A percentile compares a stretch with the other conserved stretches of the same genome.
phyloP scores from a whole-genome alignment of 176 grass and related monocot species.

The Pontederia crassipes region DNA sequence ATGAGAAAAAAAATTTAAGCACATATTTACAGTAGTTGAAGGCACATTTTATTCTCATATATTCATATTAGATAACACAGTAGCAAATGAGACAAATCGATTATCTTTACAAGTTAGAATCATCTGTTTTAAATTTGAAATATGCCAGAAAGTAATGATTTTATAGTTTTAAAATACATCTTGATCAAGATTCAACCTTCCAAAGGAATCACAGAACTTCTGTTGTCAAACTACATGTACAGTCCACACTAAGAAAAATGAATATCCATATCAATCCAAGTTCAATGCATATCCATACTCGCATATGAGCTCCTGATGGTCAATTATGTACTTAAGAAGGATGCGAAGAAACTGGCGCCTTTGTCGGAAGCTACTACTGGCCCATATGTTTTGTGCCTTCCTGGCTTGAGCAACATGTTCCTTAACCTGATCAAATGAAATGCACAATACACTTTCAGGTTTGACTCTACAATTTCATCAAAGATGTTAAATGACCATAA shows the following conservation, averaged over 20 bases:
- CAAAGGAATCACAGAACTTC: background rate
- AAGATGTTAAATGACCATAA: too few relatives aligned
- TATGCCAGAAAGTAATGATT: too few relatives aligned
- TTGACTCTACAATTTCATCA: too few relatives aligned
- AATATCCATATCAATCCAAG: constrained; percentile 4
- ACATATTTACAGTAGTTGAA: too few relatives aligned
- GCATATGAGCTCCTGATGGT: constrained; percentile 98
- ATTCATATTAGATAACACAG: too few relatives aligned
- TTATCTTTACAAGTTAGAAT: too few relatives aligned
- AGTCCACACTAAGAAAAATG: background rate
- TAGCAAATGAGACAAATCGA: too few relatives aligned
- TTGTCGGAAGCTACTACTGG: constrained; percentile 89
- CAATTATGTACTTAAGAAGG: constrained; percentile 98
- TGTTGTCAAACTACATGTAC: background rate
- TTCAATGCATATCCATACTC: constrained; percentile 48
- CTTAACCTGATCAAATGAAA: constrained; percentile 39
- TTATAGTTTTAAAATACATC: too few relatives aligned
- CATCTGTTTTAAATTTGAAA: too few relatives aligned
- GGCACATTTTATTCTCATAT: too few relatives aligned
- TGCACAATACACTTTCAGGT: too few relatives aligned
- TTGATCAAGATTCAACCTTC: background rate
- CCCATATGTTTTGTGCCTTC: constrained; percentile 91
- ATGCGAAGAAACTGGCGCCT: constrained; percentile 82
- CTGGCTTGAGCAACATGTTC: constrained; percentile 90
- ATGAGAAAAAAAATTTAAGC: too few relatives aligned